Conservation (phyloP, 164 flowering plant species). For the Stephania cephalantha region DNA sequence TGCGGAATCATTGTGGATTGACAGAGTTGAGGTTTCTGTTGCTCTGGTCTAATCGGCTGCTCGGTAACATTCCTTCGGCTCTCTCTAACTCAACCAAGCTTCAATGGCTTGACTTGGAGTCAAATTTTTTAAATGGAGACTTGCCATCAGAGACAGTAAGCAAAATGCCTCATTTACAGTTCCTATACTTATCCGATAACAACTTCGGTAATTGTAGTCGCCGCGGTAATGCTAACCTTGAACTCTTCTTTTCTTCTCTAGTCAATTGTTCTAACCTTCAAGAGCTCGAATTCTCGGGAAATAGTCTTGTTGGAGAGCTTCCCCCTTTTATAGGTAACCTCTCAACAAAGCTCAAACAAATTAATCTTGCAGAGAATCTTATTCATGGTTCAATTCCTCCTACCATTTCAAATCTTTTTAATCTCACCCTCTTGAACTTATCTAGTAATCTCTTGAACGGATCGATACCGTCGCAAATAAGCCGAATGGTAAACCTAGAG, state of each 20-base stretch:
- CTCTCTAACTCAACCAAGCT: constrained; percentile 69
- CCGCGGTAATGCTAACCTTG: constrained; percentile 47
- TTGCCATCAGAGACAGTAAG: constrained; percentile 46
- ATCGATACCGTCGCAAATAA: constrained; percentile 51
- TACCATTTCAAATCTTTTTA: constrained; percentile 55
- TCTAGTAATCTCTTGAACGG: constrained; percentile 73
- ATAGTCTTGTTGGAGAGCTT: constrained; percentile 60
- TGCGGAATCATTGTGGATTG: constrained; percentile 39
- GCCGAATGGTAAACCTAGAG: constrained; percentile 53
- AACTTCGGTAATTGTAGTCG: constrained; percentile 52
- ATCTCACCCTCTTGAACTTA: constrained; percentile 75
- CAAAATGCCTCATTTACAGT: constrained; percentile 52
- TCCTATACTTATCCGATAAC: constrained; percentile 69
- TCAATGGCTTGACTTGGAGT: constrained; percentile 78
- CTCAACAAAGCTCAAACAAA: constrained; percentile 43
- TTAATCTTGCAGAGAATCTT: constrained; percentile 68
- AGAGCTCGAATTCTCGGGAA: constrained; percentile 79
- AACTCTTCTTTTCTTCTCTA: constrained; percentile 62
- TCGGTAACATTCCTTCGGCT: constrained; percentile 53
- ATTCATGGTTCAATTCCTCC: constrained; percentile 76
- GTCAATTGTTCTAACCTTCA: constrained; percentile 53
- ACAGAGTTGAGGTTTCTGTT: constrained; percentile 50
- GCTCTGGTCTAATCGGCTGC: constrained; percentile 73
- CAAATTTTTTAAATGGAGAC: constrained; percentile 58
- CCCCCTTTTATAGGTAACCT: constrained; percentile 65